Evolutionary conservation across 164 flowering plant genomes (phyloP), one percentile per base, ranked within the genome.

Genomic region (Vitis riparia): DNA sequence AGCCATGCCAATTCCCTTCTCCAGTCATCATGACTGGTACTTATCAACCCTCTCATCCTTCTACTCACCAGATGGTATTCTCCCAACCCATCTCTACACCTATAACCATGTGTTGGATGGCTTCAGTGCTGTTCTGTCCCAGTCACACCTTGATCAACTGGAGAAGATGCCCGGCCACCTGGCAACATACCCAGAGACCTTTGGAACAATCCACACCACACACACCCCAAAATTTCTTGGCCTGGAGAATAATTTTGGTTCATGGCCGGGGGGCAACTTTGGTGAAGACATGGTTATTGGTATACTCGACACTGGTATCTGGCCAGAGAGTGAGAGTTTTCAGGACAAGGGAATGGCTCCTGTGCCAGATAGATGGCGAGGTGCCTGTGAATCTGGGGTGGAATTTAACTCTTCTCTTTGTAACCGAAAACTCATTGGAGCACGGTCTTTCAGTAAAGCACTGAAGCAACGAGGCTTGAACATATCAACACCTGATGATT

Each of bases 241-340:
- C 57, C 63, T 82, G 23, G 71, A 73, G 4, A 56, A 60, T 19
- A n/a, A 62, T 2, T 16, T 69, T 0, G 85, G 83, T 0, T 27
- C 77, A 1, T 83, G 83, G 83, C 75, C 80, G 0, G 78, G 71
- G 1, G 71, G 67, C 2, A 52, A 60, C 2, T 83, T 75, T 51
- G 85, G 82, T 0, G 77, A 75, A n/a, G 82, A 75, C 55, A 67
- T 79, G 44, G 79, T 82, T 23, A 72, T 81, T 13, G 86, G 86
- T 0, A 59, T 85, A 1, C 6, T 85, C 15, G 85, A 85, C 58
- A 71, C 79, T 0, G 87, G 87, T 5, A 69, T 86, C 15, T 83
- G 85, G 85, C 84, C 85, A 0, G 84, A 80, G 61, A 81, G 83
- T 2, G 75, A 75, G 68, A 37, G 87, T 29, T 82, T 81, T 71